phyloP scores from a whole-genome alignment of 116 monocot species.

The Trichopus zeylanicus region DNA sequence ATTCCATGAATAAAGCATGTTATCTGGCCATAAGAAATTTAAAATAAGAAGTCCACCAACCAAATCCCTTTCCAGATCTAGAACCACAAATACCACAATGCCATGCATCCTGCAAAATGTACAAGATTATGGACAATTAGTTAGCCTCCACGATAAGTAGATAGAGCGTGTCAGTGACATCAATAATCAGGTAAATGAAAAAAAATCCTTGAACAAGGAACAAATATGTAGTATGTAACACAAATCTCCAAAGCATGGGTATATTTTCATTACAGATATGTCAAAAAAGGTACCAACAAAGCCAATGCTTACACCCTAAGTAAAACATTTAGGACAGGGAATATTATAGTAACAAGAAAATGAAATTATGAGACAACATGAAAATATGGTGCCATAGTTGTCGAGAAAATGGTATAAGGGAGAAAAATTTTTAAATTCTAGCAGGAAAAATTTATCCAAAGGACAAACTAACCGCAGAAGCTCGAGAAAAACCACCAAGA shows the following conservation, averaged over 20 bases:
- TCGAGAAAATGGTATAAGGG: too few relatives aligned
- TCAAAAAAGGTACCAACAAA: background rate
- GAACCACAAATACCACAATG: slow-evolving; percentile 79
- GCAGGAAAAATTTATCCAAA: background rate
- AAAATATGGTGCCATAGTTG: too few relatives aligned
- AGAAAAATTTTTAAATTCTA: too few relatives aligned
- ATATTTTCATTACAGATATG: background rate
- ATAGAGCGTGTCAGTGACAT: too few relatives aligned
- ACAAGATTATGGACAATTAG: background rate
- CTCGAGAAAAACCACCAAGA: slow-evolving; percentile 67
- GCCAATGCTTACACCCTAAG: background rate
- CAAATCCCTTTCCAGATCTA: slow-evolving; percentile 90
- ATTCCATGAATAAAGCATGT: too few relatives aligned
- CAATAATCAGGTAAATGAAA: too few relatives aligned
- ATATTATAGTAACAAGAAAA: background rate
- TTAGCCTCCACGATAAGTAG: background rate
- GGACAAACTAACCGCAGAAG: slow-evolving; percentile 50
- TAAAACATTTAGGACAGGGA: background rate
- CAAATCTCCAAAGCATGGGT: too few relatives aligned
- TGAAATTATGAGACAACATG: too few relatives aligned
- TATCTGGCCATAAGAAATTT: too few relatives aligned
- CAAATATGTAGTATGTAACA: too few relatives aligned
- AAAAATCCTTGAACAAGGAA: too few relatives aligned
- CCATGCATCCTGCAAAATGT: slow-evolving; percentile 68
- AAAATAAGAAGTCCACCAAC: slow-evolving; percentile 31